Percentiles rank a stretch among this genome's conserved stretches.
Conservation (phyloP, 2,329 filamentous ascomycete species). For the Diaporthe aspalathi region DNA sequence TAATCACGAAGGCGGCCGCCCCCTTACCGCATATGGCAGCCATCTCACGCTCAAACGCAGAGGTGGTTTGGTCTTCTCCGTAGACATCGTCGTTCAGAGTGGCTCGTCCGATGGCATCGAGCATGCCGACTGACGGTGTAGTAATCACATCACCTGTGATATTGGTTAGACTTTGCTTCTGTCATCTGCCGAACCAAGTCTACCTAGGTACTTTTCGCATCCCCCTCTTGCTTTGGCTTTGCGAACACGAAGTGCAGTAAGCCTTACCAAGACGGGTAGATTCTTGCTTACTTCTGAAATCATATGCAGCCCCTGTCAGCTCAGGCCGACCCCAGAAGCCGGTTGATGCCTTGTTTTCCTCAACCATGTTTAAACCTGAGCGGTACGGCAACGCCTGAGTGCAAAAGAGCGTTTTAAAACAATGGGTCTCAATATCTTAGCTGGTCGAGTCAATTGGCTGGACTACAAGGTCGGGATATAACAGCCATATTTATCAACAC, state of each 20-base stretch:
- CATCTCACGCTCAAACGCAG: conserved; percentile 72
- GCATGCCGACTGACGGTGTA: conserved; percentile 77
- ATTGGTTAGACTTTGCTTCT: not conserved
- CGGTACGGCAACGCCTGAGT: no score
- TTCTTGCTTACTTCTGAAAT: conserved; percentile 34
- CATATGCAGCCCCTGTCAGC: conserved; percentile 29
- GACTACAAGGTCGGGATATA: not conserved
- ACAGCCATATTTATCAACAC: not conserved
- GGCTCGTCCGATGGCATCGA: conserved; percentile 74
- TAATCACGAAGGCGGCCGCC: conserved; percentile 76
- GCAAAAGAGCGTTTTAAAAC: no score
- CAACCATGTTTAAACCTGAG: not conserved
- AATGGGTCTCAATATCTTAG: not conserved
- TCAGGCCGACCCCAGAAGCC: conserved; percentile 26
- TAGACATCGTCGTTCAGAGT: conserved; percentile 84
- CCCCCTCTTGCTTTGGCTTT: not conserved
- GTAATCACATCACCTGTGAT: conserved; percentile 73
- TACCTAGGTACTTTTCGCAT: no score
- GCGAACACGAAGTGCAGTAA: not conserved
- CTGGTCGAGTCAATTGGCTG: not conserved
- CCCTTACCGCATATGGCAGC: conserved; percentile 75
- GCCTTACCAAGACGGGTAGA: no score
- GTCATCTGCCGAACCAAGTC: not conserved
- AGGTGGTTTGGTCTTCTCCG: conserved; percentile 77
- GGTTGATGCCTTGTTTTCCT: not conserved